Evolutionary conservation across 1,139 yeast genomes (phyloP), one percentile per base, ranked within the genome.

Genomic region (Insectozyma bohioensis): DNA sequence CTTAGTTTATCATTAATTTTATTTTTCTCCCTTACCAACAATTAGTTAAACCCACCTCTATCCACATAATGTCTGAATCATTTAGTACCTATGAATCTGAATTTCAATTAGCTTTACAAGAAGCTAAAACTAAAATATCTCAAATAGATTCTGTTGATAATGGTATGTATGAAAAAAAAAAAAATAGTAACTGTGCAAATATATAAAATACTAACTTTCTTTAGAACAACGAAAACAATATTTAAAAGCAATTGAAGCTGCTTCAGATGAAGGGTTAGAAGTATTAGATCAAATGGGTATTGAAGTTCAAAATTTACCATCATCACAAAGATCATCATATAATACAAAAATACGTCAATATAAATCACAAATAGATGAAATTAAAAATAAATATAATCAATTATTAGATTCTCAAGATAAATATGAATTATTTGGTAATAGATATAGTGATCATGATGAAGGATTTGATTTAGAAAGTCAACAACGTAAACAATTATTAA

Each of bases 401-500:
- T 52, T 74, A 25, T 61, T 72, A 54, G 85, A 84, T 41, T 78
- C 74, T 35, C 79, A 77, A 39, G 88, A 83, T 48, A 70, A 88
- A 42, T 55, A 68, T 36, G 81, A 79, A 37, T 64, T 87, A 33
- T 81, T 87, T 52, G 94, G 87, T n/a, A 62, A 57, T 37, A 52
- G 79, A 31, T 67, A 67, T 34, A 52, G 60, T 7, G 67, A 63
- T 32, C 49, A 44, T 8, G 58, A 48, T 32, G 20, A n/a, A 19
- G 20, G 10, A 9, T 15, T 9, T 3, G 26, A 26, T n/a, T 63
- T 66, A 24, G 72, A 76, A 34, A 78, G 79, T 38, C 75, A 75
- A 33, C 97, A 92, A 58, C 75, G 98, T 33, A 87, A 85, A 48
- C 87, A 85, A 48, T 68, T 94, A 31, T 67, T 94, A 39, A 73